Evolutionary conservation across 2,329 filamentous ascomycete genomes (phyloP).

Genomic region (Penicillium brasilianum): DNA sequence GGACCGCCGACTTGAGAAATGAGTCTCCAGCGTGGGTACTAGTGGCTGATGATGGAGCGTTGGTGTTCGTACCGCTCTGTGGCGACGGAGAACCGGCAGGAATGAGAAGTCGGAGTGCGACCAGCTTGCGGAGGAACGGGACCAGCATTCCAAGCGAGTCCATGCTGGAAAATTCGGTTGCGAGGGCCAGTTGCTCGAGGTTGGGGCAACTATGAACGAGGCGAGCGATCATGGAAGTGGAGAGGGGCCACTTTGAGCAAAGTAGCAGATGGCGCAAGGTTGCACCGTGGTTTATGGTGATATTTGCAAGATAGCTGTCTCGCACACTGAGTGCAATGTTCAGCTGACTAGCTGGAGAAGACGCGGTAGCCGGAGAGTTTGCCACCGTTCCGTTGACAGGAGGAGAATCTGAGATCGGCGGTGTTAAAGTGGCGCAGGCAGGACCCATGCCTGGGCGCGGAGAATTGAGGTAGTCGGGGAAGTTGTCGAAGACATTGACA

Average conservation of each 20-base stretch:
- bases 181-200: constrained; percentile 63
- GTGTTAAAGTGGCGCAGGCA: constrained; percentile 35
- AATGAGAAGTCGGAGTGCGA: constrained; percentile 48
- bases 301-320: constrained; percentile 56
- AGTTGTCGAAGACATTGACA: constrained; percentile 47
- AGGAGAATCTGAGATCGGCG: constrained; percentile 31
- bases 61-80: constrained; percentile 8
- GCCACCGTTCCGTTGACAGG: constrained; percentile 21
- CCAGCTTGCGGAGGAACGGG: constrained; percentile 48
- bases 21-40: not conserved
- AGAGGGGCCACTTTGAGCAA: constrained; percentile 60
- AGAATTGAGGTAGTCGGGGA: constrained; percentile 40
- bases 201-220: constrained; percentile 61
- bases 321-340: constrained; percentile 42
- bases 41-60: constrained; percentile 5
- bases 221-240: constrained; percentile 53
- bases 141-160: constrained; percentile 46
- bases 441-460: constrained; percentile 28
- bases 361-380: constrained; percentile 29
- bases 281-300: constrained; percentile 57
- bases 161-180: constrained; percentile 50
- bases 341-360: constrained; percentile 31
- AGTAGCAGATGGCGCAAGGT: constrained; percentile 63
- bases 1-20: not conserved
- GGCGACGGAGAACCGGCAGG: constrained; percentile 34